Percentiles rank a stretch among this genome's conserved stretches.
Conservation (phyloP, 768 basidiomycete genomes). For the Tulasnella sp. region DNA sequence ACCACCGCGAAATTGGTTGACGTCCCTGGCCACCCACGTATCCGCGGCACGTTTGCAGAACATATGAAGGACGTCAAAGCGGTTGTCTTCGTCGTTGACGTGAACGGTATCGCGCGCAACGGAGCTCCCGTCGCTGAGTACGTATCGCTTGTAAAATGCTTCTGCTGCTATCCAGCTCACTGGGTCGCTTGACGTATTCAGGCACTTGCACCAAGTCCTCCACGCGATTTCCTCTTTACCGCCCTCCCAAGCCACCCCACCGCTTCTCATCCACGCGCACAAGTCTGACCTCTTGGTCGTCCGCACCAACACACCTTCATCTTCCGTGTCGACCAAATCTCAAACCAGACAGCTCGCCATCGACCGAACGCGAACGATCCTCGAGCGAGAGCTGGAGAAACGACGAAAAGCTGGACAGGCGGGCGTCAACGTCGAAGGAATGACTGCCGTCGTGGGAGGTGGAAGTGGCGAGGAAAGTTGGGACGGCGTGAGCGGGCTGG, state of each 20-base stretch:
- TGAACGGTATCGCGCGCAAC: conserved; percentile 72
- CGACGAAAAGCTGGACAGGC: conserved; percentile 40
- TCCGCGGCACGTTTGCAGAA: conserved; percentile 69
- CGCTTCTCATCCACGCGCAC: conserved; percentile 66
- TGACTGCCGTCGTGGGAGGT: conserved; percentile 61
- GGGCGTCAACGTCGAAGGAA: conserved; percentile 66
- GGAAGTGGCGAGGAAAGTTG: conserved; percentile 37
- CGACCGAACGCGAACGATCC: conserved; percentile 65
- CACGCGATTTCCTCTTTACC: conserved; percentile 68
- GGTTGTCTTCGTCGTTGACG: conserved; percentile 75
- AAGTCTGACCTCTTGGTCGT: conserved; percentile 65
- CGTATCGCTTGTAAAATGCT: conserved; percentile 35
- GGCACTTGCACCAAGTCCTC: conserved; percentile 69
- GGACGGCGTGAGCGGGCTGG: conserved; percentile 53
- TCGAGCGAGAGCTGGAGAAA: conserved; percentile 83
- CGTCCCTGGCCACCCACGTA: conserved; percentile 80
- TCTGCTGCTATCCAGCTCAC: background rate
- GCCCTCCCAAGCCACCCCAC: conserved; percentile 59
- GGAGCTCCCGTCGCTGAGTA: conserved; percentile 75
- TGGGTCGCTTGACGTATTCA: conserved; percentile 34
- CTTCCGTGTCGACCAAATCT: conserved; percentile 37
- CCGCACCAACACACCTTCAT: conserved; percentile 39
- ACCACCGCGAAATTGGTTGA: conserved; percentile 50
- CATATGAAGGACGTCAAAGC: conserved; percentile 58
- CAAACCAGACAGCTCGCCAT: conserved; percentile 39